Conservation (phyloP, 1,284 basidiomycete genomes). For the Butyriboletus appendiculatus region DNA sequence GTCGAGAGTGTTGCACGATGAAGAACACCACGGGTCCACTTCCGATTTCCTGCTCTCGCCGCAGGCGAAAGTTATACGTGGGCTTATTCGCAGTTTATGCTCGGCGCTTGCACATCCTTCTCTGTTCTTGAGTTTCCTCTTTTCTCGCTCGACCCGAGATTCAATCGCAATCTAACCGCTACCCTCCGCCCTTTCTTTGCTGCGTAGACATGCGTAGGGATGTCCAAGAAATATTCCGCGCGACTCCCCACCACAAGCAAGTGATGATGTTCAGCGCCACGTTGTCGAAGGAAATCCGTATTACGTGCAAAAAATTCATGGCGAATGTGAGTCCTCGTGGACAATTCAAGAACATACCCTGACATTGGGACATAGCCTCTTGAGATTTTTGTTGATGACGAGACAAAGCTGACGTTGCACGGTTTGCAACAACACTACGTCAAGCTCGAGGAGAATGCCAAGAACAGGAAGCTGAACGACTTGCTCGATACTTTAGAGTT, state of each 20-base stretch:
- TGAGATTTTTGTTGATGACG: slow-evolving; percentile 99
- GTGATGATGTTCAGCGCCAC: slow-evolving; percentile 99
- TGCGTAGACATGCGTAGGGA: slow-evolving; percentile 98
- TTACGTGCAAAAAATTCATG: slow-evolving; percentile 99
- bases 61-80: slow-evolving; percentile 18
- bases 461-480: slow-evolving; percentile 98
- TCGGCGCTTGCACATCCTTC: slow-evolving; percentile 13
- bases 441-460: slow-evolving; percentile 91
- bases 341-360: neutral
- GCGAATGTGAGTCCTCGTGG: slow-evolving; percentile 74
- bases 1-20: slow-evolving; percentile 31
- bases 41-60: slow-evolving; percentile 19
- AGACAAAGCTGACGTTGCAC: slow-evolving; percentile 98
- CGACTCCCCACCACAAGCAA: slow-evolving; percentile 99
- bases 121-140: slow-evolving; percentile 43
- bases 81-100: slow-evolving; percentile 13
- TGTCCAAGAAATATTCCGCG: slow-evolving; percentile 99
- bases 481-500: slow-evolving; percentile 96
- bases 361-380: slow-evolving; percentile 68
- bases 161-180: slow-evolving; percentile 58
- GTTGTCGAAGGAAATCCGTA: slow-evolving; percentile 94
- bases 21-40: slow-evolving; percentile 25
- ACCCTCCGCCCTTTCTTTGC: slow-evolving; percentile 42
- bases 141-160: slow-evolving; percentile 49
- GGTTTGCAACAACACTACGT: slow-evolving; percentile 99